These are phyloP conservation scores for Fusarium anguioides DNA, from an alignment of 2,329 filamentous ascomycete genomes.

Conservation along the genomic window DNA sequence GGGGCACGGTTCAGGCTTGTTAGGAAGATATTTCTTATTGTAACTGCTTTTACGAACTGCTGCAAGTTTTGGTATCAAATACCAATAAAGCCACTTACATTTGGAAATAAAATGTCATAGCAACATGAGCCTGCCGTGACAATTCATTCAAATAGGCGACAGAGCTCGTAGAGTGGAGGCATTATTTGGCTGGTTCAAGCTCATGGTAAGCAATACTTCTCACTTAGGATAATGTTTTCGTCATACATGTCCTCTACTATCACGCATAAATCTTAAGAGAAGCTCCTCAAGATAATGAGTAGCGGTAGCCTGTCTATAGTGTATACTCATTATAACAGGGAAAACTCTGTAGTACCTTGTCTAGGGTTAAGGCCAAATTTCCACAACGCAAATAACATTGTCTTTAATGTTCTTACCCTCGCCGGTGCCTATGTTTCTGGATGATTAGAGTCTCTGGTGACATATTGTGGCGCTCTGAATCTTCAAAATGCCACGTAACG, in stretches of 20 bases:
- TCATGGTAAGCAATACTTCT: background rate
- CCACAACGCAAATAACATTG: no score
- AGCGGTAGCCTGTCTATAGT: no score
- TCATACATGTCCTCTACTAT: no score
- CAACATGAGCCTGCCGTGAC: background rate
- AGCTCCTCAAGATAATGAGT: no score
- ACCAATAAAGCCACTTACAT: background rate
- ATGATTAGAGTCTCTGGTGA: no score
- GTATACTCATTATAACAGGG: no score
- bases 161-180: background rate
- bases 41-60: background rate
- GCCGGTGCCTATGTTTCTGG: slow-evolving; percentile 17
- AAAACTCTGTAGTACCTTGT: no score
- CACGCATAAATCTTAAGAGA: no score
- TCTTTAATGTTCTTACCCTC: slow-evolving; percentile 15
- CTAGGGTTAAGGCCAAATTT: no score
- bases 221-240: background rate
- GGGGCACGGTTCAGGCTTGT: background rate
- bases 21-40: background rate
- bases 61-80: background rate
- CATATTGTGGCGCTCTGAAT: no score
- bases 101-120: background rate
- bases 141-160: accelerated
- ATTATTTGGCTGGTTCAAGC: background rate
- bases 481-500: no score